Conservation (phyloP, 2,329 filamentous ascomycete genomes). For the Ophiostoma sp. region DNA sequence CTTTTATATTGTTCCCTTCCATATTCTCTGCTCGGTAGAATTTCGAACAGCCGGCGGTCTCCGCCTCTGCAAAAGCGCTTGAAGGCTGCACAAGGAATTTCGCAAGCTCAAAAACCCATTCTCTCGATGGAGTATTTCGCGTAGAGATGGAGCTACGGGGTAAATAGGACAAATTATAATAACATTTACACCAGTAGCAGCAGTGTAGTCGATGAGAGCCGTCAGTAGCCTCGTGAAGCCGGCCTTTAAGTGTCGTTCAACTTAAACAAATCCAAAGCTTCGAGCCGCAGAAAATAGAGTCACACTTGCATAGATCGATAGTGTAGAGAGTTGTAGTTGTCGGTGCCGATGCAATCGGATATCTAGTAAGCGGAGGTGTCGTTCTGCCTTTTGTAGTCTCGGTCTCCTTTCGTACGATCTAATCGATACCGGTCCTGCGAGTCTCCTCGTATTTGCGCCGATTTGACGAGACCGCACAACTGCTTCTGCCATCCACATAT, state of each 20-base stretch:
- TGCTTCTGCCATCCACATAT: not conserved
- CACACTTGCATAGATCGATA: not conserved
- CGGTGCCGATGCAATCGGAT: not conserved
- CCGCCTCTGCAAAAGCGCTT: not conserved
- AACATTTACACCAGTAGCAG: not conserved
- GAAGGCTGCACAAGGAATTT: not conserved
- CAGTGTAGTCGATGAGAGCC: not conserved
- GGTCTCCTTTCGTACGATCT: not conserved
- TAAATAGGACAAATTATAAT: not conserved
- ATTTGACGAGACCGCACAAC: not conserved
- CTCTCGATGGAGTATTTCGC: not conserved
- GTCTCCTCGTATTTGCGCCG: slow-evolving; percentile 8
- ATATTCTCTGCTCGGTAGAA: not conserved
- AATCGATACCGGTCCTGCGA: not conserved
- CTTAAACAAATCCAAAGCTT: not conserved
- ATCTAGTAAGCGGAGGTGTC: not conserved
- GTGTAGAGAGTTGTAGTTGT: not conserved
- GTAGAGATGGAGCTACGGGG: not conserved
- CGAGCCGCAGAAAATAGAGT: not conserved
- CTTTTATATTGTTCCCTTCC: not conserved
- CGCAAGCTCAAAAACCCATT: not conserved
- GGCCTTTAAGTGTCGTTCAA: not conserved
- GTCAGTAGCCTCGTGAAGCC: slow-evolving; percentile 5
- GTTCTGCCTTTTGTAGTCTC: not conserved
- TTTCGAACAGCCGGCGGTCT: not conserved